Evolutionary conservation across 2,329 filamentous ascomycete genomes (phyloP).

Genomic region (Pyrenophora tritici-repentis): DNA sequence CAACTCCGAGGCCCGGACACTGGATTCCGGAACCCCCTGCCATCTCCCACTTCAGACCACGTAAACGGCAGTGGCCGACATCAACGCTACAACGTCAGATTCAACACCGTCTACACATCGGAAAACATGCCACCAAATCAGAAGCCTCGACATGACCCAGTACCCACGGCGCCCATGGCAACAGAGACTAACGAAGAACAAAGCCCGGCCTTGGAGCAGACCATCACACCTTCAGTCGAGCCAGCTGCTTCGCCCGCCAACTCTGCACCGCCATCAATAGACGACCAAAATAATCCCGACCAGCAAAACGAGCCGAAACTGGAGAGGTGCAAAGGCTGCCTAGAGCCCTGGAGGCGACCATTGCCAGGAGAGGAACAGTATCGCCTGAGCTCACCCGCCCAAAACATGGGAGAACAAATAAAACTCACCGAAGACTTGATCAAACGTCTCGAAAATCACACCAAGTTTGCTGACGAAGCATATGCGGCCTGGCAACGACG

Average conservation of each 20-base stretch:
- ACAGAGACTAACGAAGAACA: slow-evolving; percentile 11
- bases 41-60: slow-evolving; percentile 15
- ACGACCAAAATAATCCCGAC: slow-evolving; percentile 9
- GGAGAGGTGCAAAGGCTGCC: slow-evolving; percentile 26
- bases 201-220: slow-evolving; percentile 8
- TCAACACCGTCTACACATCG: slow-evolving; percentile 25
- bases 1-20: slow-evolving; percentile 13
- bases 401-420: slow-evolving; percentile 21
- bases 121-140: slow-evolving; percentile 26
- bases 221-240: slow-evolving; percentile 14
- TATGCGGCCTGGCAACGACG: slow-evolving; percentile 13
- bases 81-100: slow-evolving; percentile 35
- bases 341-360: slow-evolving; percentile 28
- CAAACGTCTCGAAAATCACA: slow-evolving; percentile 22
- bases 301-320: slow-evolving; percentile 21
- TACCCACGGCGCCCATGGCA: slow-evolving; percentile 9
- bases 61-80: slow-evolving; percentile 19
- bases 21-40: slow-evolving; percentile 9
- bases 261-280: slow-evolving; percentile 1
- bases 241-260: slow-evolving; percentile 4
- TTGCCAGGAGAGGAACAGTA: slow-evolving; percentile 19
- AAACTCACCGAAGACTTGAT: slow-evolving; percentile 21
- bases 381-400: slow-evolving; percentile 16
- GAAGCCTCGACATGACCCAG: slow-evolving; percentile 23
- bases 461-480: slow-evolving; percentile 23